These are phyloP conservation scores for Psilocybe cyanescens DNA, from an alignment of 768 basidiomycete genomes.

Conservation along the genomic window DNA sequence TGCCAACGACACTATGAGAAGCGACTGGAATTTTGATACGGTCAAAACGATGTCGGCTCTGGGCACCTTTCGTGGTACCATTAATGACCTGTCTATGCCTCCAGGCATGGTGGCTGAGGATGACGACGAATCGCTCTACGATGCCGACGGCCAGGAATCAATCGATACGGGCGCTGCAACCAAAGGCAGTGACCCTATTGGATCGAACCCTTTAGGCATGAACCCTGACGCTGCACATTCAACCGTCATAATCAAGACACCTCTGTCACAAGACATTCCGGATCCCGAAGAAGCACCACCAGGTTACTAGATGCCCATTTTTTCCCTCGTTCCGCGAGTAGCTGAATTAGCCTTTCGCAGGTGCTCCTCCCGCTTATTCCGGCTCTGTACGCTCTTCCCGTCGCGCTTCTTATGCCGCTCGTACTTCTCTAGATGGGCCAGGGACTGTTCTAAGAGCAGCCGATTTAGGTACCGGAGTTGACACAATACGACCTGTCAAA, in stretches of 20 bases:
- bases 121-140: slow-evolving; percentile 50
- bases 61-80: slow-evolving; percentile 77
- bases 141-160: slow-evolving; percentile 47
- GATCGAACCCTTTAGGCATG: slow-evolving; percentile 44
- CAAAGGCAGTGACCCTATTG: slow-evolving; percentile 61
- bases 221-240: slow-evolving; percentile 65
- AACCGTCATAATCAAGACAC: slow-evolving; percentile 69
- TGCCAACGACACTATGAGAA: slow-evolving; percentile 73
- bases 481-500: slow-evolving; percentile 93
- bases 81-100: slow-evolving; percentile 63
- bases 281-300: slow-evolving; percentile 45
- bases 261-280: slow-evolving; percentile 40
- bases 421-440: slow-evolving; percentile 59
- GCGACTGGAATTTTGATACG: slow-evolving; percentile 97
- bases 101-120: slow-evolving; percentile 62
- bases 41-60: slow-evolving; percentile 72
- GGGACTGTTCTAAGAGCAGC: slow-evolving; percentile 82
- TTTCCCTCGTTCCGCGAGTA: background rate
- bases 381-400: slow-evolving; percentile 66
- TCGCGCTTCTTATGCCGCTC: slow-evolving; percentile 80
- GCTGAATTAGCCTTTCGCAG: slow-evolving; percentile 36
- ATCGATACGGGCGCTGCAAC: slow-evolving; percentile 67
- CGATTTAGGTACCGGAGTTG: slow-evolving; percentile 85
- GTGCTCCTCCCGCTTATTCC: slow-evolving; percentile 74
- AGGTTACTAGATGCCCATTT: slow-evolving; percentile 39